A percentile compares a stretch with the other conserved stretches of the same genome.
These are phyloP conservation scores for Morella rubra DNA, from an alignment of 306 rosid species.

Conservation along the genomic window DNA sequence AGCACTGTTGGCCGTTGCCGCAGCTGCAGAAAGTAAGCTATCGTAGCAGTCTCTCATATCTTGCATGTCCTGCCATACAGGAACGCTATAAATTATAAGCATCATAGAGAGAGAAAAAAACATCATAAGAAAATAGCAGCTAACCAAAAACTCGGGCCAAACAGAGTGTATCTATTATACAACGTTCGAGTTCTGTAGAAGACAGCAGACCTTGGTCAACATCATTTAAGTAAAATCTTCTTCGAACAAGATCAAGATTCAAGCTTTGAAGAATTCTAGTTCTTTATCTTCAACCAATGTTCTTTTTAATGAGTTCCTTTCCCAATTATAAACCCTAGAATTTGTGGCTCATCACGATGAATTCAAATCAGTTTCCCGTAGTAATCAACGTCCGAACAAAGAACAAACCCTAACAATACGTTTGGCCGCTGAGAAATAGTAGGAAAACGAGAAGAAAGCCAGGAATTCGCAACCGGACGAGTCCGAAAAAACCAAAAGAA, in stretches of 20 bases:
- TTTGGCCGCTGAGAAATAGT: not conserved
- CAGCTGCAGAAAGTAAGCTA: conserved; percentile 88
- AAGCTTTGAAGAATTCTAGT: not conserved
- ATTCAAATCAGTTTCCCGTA: not conserved
- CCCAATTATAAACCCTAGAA: conserved; percentile 21
- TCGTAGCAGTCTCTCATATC: conserved; percentile 94
- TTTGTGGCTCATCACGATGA: not conserved
- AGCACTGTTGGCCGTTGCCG: conserved; percentile 92
- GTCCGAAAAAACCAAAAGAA: not conserved
- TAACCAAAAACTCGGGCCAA: not conserved
- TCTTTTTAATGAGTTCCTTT: too few species aligned
- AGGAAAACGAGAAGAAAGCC: not conserved
- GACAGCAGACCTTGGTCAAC: not conserved
- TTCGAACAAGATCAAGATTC: not conserved
- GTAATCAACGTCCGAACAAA: not conserved
- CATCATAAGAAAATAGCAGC: not conserved
- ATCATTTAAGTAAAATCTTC: not conserved
- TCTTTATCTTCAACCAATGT: not conserved
- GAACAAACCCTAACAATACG: not conserved
- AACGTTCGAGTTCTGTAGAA: not conserved
- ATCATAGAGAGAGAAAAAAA: not conserved
- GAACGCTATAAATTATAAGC: conserved; percentile 12
- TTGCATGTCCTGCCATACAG: conserved; percentile 66
- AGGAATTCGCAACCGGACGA: not conserved
- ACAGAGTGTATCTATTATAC: not conserved